Evolutionary conservation across 768 basidiomycete genomes (phyloP).

Genomic region (Pleurotus sapidus): DNA sequence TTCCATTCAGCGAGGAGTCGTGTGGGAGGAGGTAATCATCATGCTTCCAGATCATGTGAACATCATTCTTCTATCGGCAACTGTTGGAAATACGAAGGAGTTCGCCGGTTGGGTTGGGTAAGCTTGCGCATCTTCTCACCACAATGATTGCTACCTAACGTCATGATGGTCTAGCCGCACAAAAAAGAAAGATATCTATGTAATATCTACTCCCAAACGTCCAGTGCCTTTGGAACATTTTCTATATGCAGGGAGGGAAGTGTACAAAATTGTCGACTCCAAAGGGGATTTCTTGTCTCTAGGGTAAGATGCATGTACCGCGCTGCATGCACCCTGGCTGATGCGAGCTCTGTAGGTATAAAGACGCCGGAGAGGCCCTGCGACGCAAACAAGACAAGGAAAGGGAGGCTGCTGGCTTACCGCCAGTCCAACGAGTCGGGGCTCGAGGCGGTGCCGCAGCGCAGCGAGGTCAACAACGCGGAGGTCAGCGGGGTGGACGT

Average conservation of each 20-base stretch:
- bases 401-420: constrained; percentile 89
- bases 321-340: not conserved
- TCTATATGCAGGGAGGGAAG: constrained; percentile 90
- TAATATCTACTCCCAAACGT: constrained; percentile 93
- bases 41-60: constrained; percentile 99
- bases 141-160: not conserved
- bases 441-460: constrained; percentile 65
- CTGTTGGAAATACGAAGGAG: constrained; percentile 96
- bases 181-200: constrained; percentile 99
- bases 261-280: constrained; percentile 90
- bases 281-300: constrained; percentile 66
- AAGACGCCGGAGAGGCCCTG: constrained; percentile 85
- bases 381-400: constrained; percentile 97
- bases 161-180: constrained; percentile 63
- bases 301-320: constrained; percentile 47
- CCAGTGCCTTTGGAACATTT: constrained; percentile 98
- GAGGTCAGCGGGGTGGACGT: constrained; percentile 35
- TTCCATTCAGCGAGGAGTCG: constrained; percentile 80
- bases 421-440: constrained; percentile 81
- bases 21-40: constrained; percentile 99
- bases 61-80: constrained; percentile 95
- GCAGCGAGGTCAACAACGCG: constrained; percentile 57
- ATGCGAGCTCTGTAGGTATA: constrained; percentile 54
- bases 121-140: constrained; percentile 20
- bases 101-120: constrained; percentile 99